Base-by-base conservation (phyloP, 2,329 filamentous ascomycete genomes). In the Reticulascus tulasneorum region DNA sequence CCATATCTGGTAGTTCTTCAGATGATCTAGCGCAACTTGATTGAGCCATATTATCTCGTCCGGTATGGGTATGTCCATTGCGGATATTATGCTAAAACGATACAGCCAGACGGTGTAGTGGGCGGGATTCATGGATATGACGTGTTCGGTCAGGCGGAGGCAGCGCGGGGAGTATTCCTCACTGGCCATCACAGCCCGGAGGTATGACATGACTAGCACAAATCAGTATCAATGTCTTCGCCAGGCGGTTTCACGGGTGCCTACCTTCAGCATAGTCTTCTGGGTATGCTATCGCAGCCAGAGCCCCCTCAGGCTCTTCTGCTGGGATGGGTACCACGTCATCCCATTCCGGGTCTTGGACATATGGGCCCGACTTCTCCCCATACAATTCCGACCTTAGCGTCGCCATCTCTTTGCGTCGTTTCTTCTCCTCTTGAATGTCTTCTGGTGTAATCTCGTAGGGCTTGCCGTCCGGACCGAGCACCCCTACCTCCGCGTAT, bases 1-100 rank as follows among this genome's bases (percentile, higher is more conserved):
- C 86, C 93, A 98, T 60, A 98, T 98, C 65, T 98, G 93, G 67
- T 98, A 98, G 67, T 97, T 98, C 63, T 98, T 98, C 53, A 94
- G 80, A 58, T 95, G 84, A 38, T 78, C 72, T 34, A 94, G 69
- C 9, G 91, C 86, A 19, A 93, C 80, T 9, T 79, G 69, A 62
- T 96, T 94, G 33, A 98, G 72, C 89, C 91, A 98, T 27, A 69
- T 66, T 29, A 96, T 71, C 61, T 98, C 93, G 40, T 82, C 73
- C 3, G 69, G 63, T 28, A 93, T 67, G 36, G 81, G 67, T 30
- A 82, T 72, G 30, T 75, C 61, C 18, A 94, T 69, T 4, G 77
- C 71, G 46, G 83, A 75, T 31, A 97, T 65, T 35, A 84, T 85
- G 53, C 83, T 79, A 49, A 90, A 88, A 44, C 93, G 85, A 69